A percentile compares a stretch with the other conserved stretches of the same genome.
Conservation (phyloP, 306 rosid genomes). For the Glycine soja region DNA sequence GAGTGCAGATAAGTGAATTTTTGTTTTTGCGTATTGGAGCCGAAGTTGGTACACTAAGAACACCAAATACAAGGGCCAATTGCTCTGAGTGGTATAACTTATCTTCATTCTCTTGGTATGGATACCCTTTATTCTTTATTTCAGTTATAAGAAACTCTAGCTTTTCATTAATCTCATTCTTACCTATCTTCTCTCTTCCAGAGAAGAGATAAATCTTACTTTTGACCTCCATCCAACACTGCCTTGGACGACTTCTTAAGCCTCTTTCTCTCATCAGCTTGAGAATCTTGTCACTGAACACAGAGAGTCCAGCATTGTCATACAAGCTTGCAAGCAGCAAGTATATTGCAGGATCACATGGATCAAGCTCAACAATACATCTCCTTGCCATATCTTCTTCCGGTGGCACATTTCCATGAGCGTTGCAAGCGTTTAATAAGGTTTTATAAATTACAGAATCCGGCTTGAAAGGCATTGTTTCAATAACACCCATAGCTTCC, state of each 20-base stretch:
- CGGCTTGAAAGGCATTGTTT: conserved; percentile 62
- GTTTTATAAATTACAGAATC: conserved; percentile 65
- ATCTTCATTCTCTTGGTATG: conserved; percentile 47
- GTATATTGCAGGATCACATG: conserved; percentile 67
- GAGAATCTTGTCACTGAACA: conserved; percentile 62
- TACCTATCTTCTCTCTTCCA: conserved; percentile 51
- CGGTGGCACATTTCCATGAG: conserved; percentile 58
- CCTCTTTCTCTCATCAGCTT: conserved; percentile 68
- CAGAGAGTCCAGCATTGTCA: conserved; percentile 58
- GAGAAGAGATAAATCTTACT: conserved; percentile 58
- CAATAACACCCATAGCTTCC: conserved; percentile 66
- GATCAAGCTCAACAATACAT: conserved; percentile 70
- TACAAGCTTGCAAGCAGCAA: conserved; percentile 65
- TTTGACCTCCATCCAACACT: conserved; percentile 66
- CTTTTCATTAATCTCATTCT: conserved; percentile 48
- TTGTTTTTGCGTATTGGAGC: conserved; percentile 61
- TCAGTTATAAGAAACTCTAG: conserved; percentile 52
- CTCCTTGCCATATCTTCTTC: conserved; percentile 75
- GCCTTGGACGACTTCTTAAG: conserved; percentile 55
- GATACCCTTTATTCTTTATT: conserved; percentile 52
- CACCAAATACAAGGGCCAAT: conserved; percentile 64
- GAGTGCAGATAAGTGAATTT: conserved; percentile 57
- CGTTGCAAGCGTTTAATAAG: conserved; percentile 65
- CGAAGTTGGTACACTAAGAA: conserved; percentile 51
- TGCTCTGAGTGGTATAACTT: conserved; percentile 65